These are phyloP conservation scores for Aureobasidium sp. DNA, from an alignment of 2,329 filamentous ascomycete genomes.

Conservation along the genomic window DNA sequence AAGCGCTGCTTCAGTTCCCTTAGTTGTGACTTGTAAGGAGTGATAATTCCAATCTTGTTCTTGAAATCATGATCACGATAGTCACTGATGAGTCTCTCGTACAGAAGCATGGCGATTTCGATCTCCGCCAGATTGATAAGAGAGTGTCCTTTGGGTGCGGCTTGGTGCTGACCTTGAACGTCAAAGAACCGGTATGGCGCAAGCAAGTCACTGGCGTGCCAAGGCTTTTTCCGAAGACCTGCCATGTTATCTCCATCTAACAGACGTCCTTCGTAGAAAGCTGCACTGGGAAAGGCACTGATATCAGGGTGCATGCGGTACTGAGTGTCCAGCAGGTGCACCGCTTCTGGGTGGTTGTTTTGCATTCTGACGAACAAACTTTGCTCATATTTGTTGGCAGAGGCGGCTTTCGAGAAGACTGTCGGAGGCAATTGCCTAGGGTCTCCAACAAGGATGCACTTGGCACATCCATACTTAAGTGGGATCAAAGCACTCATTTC, in stretches of 20 bases:
- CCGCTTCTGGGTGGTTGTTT: slow-evolving; percentile 75
- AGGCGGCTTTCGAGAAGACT: slow-evolving; percentile 87
- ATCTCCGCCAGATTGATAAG: slow-evolving; percentile 84
- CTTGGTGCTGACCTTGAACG: slow-evolving; percentile 78
- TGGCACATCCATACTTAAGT: slow-evolving; percentile 92
- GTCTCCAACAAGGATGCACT: slow-evolving; percentile 95
- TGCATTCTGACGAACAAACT: slow-evolving; percentile 99
- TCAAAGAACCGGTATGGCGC: slow-evolving; percentile 97
- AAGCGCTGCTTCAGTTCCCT: slow-evolving; percentile 73
- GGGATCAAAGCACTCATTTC: slow-evolving; percentile 95
- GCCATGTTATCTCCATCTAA: slow-evolving; percentile 82
- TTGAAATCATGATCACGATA: slow-evolving; percentile 62
- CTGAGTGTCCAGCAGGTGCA: slow-evolving; percentile 93
- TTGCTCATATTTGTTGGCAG: slow-evolving; percentile 91
- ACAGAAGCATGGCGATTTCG: slow-evolving; percentile 77
- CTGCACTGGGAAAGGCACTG: slow-evolving; percentile 77
- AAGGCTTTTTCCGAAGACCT: slow-evolving; percentile 65
- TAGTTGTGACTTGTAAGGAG: slow-evolving; percentile 92
- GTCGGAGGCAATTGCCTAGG: slow-evolving; percentile 96
- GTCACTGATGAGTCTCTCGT: slow-evolving; percentile 69
- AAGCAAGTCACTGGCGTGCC: slow-evolving; percentile 76
- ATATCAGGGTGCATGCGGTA: slow-evolving; percentile 99
- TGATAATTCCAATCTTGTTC: slow-evolving; percentile 92
- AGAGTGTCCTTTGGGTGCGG: slow-evolving; percentile 77
- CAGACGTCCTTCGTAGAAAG: slow-evolving; percentile 87